Evolutionary conservation across 768 basidiomycete species (phyloP).

Genomic region (Leccinum uliginosum): DNA sequence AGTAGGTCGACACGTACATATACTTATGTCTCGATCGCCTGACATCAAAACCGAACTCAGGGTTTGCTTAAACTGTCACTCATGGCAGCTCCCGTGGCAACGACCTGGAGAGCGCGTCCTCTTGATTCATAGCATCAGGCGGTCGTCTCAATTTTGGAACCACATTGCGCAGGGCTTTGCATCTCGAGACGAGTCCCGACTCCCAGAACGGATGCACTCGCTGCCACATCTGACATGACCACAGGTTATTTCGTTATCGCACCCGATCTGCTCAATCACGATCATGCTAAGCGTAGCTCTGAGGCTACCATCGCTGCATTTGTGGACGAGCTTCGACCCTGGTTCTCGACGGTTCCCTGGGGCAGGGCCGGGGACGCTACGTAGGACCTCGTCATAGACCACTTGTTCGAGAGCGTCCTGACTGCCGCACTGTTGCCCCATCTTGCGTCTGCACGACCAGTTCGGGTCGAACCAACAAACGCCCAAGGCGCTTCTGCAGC

Average conservation of each 20-base stretch:
- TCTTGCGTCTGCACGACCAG: constrained; percentile 5
- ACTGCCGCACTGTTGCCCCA: constrained; percentile 11
- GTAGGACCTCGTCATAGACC: constrained; percentile 14
- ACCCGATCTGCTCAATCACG: constrained; percentile 23
- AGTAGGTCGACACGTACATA: too few relatives aligned
- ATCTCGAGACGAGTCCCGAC: constrained; percentile 10
- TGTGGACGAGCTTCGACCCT: constrained; percentile 8
- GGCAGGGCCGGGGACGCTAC: not conserved
- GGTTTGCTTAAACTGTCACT: too few relatives aligned
- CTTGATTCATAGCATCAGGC: constrained; percentile 18
- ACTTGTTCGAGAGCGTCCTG: constrained; percentile 15
- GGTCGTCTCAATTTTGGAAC: constrained; percentile 13
- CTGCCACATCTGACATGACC: too few relatives aligned
- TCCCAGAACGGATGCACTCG: not conserved
- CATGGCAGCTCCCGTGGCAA: not conserved
- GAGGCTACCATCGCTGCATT: constrained; percentile 13
- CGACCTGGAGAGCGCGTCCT: constrained; percentile 19
- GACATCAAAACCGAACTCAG: too few relatives aligned
- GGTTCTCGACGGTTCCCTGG: constrained; percentile 3
- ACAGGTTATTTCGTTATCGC: constrained; percentile 23
- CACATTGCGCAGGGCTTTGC: constrained; percentile 13
- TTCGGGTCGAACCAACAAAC: constrained; percentile 7
- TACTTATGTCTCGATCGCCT: too few relatives aligned
- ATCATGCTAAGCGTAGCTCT: not conserved
- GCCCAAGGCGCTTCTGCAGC: not conserved